Base-by-base conservation (phyloP, 345 rosid genomes). In the Aquilaria yunnanensis region DNA sequence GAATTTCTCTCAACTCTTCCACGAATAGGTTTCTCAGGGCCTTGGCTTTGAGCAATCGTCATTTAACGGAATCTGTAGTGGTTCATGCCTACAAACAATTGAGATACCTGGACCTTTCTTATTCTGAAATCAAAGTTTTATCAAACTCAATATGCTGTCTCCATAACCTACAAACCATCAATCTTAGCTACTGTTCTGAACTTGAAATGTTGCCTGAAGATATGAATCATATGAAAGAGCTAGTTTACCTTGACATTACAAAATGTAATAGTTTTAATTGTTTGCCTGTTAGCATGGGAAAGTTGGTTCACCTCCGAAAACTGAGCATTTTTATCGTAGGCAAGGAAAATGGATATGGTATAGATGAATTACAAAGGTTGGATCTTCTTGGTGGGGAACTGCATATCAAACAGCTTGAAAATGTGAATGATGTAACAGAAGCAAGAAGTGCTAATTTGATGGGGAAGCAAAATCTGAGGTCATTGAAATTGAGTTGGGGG, bases 371-470 rank as follows among this genome's bases (percentile, higher is more conserved):
- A 53, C 47, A 57, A 47, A 43, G 6, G 8, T 37, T 69, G 66
- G 33, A 61, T 16, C 23, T 16, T 6, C 62, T 61, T 31, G 70
- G 32, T 12, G 67, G 57, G 29, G 58, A 61, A 2, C 48, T 69
- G 14, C 29, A 16, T 47, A 57, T 74, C n/a, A 30, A 47, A 32
- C 34, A 54, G 10, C 61, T 57, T 10, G 14, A 57, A 57, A 16
- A 16, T 16, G 23, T 16, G 23, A 0, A 16, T 0, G 0, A 16
- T 16, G 23, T 16, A 16, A 16, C 47, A n/a, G 61, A 57, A 57
- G 67, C 77, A 1, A 47, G 47, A 9, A 54, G 61, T 54, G 73
- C 70, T 14, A 53, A 69, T 32, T 14, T 74, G 67, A 9, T 10
- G 8, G 14, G 14, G 33, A 69, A 74, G 54, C 46, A 16, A 57